A percentile compares a stretch with the other conserved stretches of the same genome.
Conservation (phyloP, 164 flowering plant species). For the Annona cherimola region DNA sequence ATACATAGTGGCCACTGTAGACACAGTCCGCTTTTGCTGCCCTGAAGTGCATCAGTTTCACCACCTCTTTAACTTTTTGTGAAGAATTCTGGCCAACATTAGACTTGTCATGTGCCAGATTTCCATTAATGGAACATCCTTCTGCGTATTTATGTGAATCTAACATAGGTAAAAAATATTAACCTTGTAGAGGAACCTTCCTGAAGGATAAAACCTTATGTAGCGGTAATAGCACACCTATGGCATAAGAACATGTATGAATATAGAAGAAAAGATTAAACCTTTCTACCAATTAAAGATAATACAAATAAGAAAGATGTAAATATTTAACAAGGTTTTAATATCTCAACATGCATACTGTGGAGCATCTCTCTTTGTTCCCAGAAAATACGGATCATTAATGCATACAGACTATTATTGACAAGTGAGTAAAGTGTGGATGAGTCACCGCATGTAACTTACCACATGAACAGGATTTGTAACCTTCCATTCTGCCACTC, state of each 20-base stretch:
- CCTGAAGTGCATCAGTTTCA: conserved; percentile 69
- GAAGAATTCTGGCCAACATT: conserved; percentile 63
- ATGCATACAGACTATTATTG: no score
- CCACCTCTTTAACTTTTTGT: conserved; percentile 82
- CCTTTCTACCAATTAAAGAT: no score
- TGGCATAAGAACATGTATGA: conserved; percentile 12
- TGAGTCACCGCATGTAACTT: conserved; percentile 12
- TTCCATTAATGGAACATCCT: neutral
- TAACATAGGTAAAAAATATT: neutral
- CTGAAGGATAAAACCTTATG: conserved; percentile 80
- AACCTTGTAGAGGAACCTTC: conserved; percentile 93
- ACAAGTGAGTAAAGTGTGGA: neutral
- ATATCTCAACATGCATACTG: no score
- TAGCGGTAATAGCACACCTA: conserved; percentile 97
- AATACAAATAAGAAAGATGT: no score
- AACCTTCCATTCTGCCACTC: conserved; percentile 86
- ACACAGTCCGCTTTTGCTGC: conserved; percentile 61
- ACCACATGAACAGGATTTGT: conserved; percentile 93
- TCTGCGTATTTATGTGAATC: neutral
- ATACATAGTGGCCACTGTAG: conserved; percentile 68
- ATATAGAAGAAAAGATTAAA: neutral
- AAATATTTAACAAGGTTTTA: no score
- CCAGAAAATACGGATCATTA: neutral
- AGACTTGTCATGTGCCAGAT: neutral
- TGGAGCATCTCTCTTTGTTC: neutral